Evolutionary conservation across 495 filamentous ascomycete species (phyloP), one percentile per base, ranked within the genome.

Genomic region (Platismatia glauca): DNA sequence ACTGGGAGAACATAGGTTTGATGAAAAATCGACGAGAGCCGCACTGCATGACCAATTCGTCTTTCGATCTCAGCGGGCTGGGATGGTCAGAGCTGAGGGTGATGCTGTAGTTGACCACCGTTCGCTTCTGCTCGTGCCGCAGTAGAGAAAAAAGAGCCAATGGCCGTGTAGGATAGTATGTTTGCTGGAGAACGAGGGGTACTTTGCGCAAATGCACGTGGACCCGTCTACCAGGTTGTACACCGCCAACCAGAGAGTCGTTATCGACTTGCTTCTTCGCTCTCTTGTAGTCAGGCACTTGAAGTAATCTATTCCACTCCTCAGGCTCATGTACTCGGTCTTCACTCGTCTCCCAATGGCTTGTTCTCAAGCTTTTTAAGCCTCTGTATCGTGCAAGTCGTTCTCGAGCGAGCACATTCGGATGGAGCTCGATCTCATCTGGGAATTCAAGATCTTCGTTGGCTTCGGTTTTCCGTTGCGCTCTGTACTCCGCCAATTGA

Each of bases 391-490:
- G 82, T 18, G 87, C 82, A 55, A 97, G 76, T 5, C 94, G 82
- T 74, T 98, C 94, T 48, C 90, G 77, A 4, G 92, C 94, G 46
- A 89, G 78, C 3, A 92, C 90, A 57, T 92, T 85, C 0, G 95
- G 94, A 66, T 87, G 89, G 48, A 98, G 79, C 72, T 98, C 94
- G 68, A 97, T 92, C 73, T 98, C 94, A 64, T 98, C 94, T 7
- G 94, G 94, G 75, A 97, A 98, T 67, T 97, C 93, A 22, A 87
- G 81, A 70, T 98, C 92, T 29, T 97, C 92, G 59, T 89, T 79
- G 27, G 85, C 90, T 67, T 96, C 91, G 31, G 82, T 84, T 35
- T 82, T 80, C 61, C 91, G 89, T 58, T 82, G 86, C 35, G 81
- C 78, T 16, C 94, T 84, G 73, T 91, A 98, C 34, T 85, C 89